Percentiles rank a stretch among this genome's conserved stretches.
phyloP scores from a whole-genome alignment of 805 yeast species.

The Barnettozyma pratensis region DNA sequence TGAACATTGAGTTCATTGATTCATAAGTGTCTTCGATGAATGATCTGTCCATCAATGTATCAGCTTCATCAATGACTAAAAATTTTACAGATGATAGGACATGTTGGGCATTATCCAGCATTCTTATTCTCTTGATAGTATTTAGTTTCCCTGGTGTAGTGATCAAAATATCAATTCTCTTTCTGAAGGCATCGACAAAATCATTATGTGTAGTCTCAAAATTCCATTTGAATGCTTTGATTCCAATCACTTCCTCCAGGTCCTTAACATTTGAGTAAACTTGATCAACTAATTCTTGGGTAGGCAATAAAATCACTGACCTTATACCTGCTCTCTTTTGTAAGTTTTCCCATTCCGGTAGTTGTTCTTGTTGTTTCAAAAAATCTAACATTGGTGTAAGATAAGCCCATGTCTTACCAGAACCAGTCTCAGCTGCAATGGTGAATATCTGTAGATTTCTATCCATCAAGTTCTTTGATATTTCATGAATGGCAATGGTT shows the following conservation, averaged over 20 bases:
- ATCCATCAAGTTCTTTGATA: slow-evolving; percentile 29
- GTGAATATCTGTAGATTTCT: slow-evolving; percentile 56
- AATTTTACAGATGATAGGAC: slow-evolving; percentile 44
- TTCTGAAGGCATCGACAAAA: slow-evolving; percentile 41
- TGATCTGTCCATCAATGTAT: slow-evolving; percentile 79
- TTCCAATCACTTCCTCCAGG: slow-evolving; percentile 30
- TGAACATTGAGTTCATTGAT: slow-evolving; percentile 45
- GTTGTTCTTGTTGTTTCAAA: slow-evolving; percentile 46
- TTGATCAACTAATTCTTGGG: slow-evolving; percentile 83
- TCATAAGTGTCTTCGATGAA: slow-evolving; percentile 63
- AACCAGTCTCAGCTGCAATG: slow-evolving; percentile 94
- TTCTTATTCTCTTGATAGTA: slow-evolving; percentile 30
- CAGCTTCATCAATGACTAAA: slow-evolving; percentile 89
- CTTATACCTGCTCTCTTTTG: slow-evolving; percentile 45
- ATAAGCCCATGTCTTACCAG: slow-evolving; percentile 95
- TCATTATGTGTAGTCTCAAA: slow-evolving; percentile 49
- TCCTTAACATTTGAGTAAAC: slow-evolving; percentile 44
- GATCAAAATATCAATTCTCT: slow-evolving; percentile 70
- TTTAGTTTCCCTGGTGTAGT: slow-evolving; percentile 79
- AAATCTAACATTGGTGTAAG: slow-evolving; percentile 69
- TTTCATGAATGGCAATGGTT: slow-evolving; percentile 53
- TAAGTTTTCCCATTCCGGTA: slow-evolving; percentile 30
- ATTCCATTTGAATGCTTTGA: slow-evolving; percentile 57
- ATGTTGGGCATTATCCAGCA: slow-evolving; percentile 34
- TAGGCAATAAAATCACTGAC: slow-evolving; percentile 79